phyloP scores from a whole-genome alignment of 2,329 filamentous ascomycete species.

The Penicillium hesseltinei region DNA sequence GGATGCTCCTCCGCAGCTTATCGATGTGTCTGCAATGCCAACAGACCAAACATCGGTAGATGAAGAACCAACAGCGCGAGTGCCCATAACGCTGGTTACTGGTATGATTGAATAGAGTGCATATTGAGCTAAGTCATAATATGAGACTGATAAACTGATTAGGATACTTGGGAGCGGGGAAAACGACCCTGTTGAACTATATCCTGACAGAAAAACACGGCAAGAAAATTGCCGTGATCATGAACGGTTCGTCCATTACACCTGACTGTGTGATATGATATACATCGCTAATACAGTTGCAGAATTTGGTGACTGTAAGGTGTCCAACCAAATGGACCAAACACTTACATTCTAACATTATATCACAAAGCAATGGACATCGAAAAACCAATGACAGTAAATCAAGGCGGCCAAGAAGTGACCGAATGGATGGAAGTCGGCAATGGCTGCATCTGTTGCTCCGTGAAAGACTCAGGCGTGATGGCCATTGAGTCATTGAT shows the following conservation, averaged over 20 bases:
- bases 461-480: constrained; percentile 92
- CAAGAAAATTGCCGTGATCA: constrained; percentile 96
- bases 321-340: neutral
- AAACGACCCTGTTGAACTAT: constrained; percentile 93
- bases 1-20: constrained; percentile 45
- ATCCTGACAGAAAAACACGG: constrained; percentile 93
- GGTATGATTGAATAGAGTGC: constrained; percentile 32
- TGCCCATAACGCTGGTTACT: constrained; percentile 52
- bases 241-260: constrained; percentile 65
- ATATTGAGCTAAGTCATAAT: neutral
- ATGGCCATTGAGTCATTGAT: constrained; percentile 94
- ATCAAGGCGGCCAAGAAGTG: constrained; percentile 74
- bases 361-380: constrained; percentile 74
- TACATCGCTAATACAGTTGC: constrained; percentile 18
- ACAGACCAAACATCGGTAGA: constrained; percentile 23
- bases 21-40: constrained; percentile 38
- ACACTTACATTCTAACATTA: constrained; percentile 2
- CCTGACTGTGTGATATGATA: neutral
- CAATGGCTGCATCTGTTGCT: constrained; percentile 97
- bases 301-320: constrained; percentile 80
- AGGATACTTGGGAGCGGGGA: constrained; percentile 94
- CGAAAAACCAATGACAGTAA: constrained; percentile 92
- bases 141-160: constrained; percentile 5
- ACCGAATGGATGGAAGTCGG: constrained; percentile 95
- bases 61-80: constrained; percentile 37